Conservation (phyloP, 2,329 filamentous ascomycete genomes). For the Nakataea oryzae region DNA sequence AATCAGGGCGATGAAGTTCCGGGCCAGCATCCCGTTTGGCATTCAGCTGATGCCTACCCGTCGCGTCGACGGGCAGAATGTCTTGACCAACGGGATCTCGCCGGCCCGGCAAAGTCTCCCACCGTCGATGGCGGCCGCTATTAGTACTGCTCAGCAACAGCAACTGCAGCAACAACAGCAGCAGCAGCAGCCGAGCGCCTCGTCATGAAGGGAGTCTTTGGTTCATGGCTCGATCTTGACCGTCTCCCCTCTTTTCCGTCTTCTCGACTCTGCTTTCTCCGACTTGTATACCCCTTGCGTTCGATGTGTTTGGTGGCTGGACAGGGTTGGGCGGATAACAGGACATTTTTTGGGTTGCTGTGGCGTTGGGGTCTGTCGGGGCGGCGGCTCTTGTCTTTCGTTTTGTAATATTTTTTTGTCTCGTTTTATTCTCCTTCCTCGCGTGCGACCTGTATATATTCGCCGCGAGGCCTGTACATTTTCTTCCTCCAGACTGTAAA, state of each 20-base stretch:
- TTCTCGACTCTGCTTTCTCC: not conserved
- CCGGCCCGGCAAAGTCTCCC: constrained; percentile 11
- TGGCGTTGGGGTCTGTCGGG: not conserved
- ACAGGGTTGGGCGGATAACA: not conserved
- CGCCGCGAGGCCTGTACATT: not conserved
- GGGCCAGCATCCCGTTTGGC: constrained; percentile 42
- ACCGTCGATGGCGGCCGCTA: constrained; percentile 3
- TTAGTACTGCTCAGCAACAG: not conserved
- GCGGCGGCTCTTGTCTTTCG: not conserved
- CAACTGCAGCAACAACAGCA: constrained; percentile 11
- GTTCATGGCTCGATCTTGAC: not conserved
- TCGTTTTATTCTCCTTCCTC: not conserved
- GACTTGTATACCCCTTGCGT: constrained; percentile 2
- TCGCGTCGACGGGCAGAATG: constrained; percentile 3
- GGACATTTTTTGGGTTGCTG: not conserved
- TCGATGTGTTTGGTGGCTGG: not conserved
- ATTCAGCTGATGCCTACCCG: not conserved
- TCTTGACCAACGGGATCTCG: constrained; percentile 3
- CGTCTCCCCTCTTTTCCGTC: not conserved
- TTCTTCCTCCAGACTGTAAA: not conserved
- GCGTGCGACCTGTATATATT: not conserved
- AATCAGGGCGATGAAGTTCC: constrained; percentile 47
- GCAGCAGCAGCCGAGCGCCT: constrained; percentile 11
- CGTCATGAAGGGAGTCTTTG: not conserved
- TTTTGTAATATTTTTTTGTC: not conserved